These are phyloP conservation scores for Rhizopus sp. DNA, from an alignment of 371 early-diverging fungal species.

Conservation along the genomic window DNA sequence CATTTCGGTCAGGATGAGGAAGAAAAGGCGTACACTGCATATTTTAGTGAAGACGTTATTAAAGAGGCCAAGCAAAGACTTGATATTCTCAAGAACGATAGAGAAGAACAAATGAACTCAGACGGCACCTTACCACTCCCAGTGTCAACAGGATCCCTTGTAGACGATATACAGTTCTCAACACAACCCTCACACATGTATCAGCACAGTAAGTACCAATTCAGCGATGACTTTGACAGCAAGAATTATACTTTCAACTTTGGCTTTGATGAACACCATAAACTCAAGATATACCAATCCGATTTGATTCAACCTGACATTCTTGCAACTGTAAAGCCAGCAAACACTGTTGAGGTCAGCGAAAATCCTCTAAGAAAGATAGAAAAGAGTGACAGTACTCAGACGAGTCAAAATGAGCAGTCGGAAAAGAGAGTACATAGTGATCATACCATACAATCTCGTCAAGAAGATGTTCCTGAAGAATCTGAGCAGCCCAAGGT, in stretches of 20 bases:
- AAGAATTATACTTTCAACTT: slow-evolving; percentile 16
- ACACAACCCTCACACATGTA: slow-evolving; percentile 5
- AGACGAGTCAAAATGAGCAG: background rate
- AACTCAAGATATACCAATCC: slow-evolving; percentile 15
- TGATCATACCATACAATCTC: too few species aligned
- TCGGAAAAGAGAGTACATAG: too few species aligned
- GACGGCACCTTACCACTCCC: background rate
- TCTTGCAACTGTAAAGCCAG: background rate
- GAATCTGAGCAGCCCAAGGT: background rate
- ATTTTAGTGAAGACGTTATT: slow-evolving; percentile 16
- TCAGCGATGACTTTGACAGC: slow-evolving; percentile 2
- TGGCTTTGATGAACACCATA: slow-evolving; percentile 19
- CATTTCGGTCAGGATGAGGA: slow-evolving; percentile 6
- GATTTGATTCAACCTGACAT: slow-evolving; percentile 6
- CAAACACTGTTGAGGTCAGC: background rate
- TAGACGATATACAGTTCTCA: background rate
- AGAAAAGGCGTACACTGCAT: slow-evolving; percentile 2
- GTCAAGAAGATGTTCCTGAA: background rate
- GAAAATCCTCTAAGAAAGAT: background rate
- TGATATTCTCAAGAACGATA: slow-evolving; percentile 3
- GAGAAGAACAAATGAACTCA: background rate
- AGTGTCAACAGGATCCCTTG: background rate
- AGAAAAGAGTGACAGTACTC: background rate
- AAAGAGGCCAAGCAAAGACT: slow-evolving; percentile 20
- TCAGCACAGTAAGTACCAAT: background rate